Base-by-base conservation (phyloP, 208 protist genomes). In the Trypanosoma avium region DNA sequence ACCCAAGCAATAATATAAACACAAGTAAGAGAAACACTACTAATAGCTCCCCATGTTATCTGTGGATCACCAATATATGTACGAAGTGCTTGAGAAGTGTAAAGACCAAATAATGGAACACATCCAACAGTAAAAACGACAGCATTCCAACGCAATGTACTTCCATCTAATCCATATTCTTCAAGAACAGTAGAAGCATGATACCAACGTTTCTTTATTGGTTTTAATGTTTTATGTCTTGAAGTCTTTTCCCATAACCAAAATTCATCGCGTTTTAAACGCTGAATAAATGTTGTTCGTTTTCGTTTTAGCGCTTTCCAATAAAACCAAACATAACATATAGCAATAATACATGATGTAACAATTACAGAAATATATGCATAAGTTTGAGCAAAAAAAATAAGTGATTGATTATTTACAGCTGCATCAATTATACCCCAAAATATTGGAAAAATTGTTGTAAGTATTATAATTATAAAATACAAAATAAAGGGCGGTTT, bases 321-420 rank as follows among this genome's bases (percentile, higher is more conserved):
- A 66, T 86, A 96, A 62, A 93, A 91, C 83, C 85, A 93, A 12
- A 81, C 52, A 61, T 91, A 96, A 70, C 90, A 96, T 26, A 81
- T 63, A 4, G 74, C 52, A 15, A 96, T 71, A 8, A 90, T 57
- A 56, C 78, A 88, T 1, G 68, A 66, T 8, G 68, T 56, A 4
- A 73, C 74, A 32, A 96, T 65, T 3, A 93, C 77, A 1, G 81
- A 66, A 24, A 92, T 72, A 61, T 83, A 86, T 10, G 85, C 75
- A 64, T 88, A 93, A 17, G 74, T 70, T 67, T 90, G 81, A 33
- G 73, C 80, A 26, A 92, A 70, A 57, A 73, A 93, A 3, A 92
- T 49, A 36, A 92, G 47, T 7, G 85, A 85, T 65, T 92, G 75
- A 33, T 80, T 78, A 10, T 67, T 76, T 33, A 72, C 42, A 12